These are phyloP conservation scores for Cucurbita moschata DNA, from an alignment of 306 rosid genomes.

Conservation along the genomic window DNA sequence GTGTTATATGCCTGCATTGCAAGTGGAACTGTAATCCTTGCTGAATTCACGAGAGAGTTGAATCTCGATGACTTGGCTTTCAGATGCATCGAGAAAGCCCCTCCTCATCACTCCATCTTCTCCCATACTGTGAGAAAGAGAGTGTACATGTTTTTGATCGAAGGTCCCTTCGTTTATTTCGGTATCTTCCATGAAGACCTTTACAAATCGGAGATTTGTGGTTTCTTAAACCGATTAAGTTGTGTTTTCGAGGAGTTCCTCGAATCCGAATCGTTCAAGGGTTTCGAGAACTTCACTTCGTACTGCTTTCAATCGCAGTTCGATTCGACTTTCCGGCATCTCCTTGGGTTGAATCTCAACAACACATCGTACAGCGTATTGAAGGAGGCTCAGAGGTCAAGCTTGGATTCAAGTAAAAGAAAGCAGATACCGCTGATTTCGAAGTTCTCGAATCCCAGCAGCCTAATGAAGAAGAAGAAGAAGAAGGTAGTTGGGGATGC, in stretches of 20 bases:
- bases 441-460: conserved; percentile 18
- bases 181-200: conserved; percentile 39
- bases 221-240: conserved; percentile 37
- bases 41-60: conserved; percentile 32
- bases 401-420: conserved; percentile 25
- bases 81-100: conserved; percentile 45
- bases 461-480: conserved; percentile 83
- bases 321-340: conserved; percentile 19
- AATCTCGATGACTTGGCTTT: conserved; percentile 41
- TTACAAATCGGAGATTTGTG: conserved; percentile 29
- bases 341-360: conserved; percentile 11
- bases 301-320: conserved; percentile 51
- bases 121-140: conserved; percentile 46
- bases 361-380: not conserved
- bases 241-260: conserved; percentile 17
- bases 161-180: conserved; percentile 40
- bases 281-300: conserved; percentile 13
- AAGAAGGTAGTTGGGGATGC: conserved; percentile 33
- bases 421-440: conserved; percentile 17
- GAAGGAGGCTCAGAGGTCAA: conserved; percentile 8
- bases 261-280: conserved; percentile 7
- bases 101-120: conserved; percentile 47
- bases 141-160: conserved; percentile 40
- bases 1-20: conserved; percentile 73
- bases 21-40: conserved; percentile 37